Evolutionary conservation across 1,139 yeast genomes (phyloP).

Genomic region (Taphrina flavorubra): DNA sequence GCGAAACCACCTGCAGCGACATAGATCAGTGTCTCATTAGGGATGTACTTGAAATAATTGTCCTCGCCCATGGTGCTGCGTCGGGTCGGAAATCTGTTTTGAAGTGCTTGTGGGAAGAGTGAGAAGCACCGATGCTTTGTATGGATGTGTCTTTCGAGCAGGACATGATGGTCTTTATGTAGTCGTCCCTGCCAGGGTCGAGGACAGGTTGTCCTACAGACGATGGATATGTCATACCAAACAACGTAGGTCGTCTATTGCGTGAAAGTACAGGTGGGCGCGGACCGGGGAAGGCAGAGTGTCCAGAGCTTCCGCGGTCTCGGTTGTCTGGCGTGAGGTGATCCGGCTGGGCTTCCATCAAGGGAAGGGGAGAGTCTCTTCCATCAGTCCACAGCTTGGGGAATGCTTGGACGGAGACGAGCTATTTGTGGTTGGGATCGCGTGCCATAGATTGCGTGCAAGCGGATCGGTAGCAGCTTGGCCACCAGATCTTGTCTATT

Average conservation of each 20-base stretch:
- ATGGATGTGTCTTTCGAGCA: not conserved
- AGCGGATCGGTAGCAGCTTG: no score
- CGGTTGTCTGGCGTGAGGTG: not conserved
- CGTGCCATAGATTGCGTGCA: no score
- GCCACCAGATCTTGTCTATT: no score
- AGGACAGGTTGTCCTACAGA: not conserved
- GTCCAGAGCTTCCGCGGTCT: not conserved
- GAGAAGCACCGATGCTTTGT: no score
- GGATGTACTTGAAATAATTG: constrained; percentile 10
- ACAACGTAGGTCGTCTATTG: not conserved
- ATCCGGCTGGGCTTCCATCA: not conserved
- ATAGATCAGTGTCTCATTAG: constrained; percentile 17
- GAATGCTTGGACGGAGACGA: no score
- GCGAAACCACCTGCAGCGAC: constrained; percentile 3
- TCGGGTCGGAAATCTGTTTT: no score
- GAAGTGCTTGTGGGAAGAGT: no score
- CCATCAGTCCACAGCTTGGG: no score
- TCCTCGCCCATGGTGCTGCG: constrained; percentile 6
- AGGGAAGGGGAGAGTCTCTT: no score
- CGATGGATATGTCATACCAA: not conserved
- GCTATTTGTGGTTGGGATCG: no score
- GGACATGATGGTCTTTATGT: constrained; percentile 8
- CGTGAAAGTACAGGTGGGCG: not conserved
- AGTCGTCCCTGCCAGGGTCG: not conserved
- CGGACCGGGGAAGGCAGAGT: not conserved